phyloP scores from a whole-genome alignment of 1,284 basidiomycete genomes.

The Malassezia nana region DNA sequence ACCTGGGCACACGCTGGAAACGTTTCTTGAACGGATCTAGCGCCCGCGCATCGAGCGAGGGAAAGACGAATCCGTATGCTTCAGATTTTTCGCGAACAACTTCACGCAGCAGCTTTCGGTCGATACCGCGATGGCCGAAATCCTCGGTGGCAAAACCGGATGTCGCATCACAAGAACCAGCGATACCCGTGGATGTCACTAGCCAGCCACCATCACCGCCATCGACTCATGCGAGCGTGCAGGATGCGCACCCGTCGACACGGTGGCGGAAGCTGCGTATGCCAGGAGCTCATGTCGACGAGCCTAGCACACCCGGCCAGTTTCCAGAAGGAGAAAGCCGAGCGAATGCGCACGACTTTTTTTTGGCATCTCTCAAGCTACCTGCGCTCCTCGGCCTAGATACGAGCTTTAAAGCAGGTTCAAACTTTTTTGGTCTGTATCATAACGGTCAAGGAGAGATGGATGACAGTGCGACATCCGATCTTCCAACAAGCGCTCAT shows the following conservation, averaged over 20 bases:
- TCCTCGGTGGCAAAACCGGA: background rate
- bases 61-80: background rate
- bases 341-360: background rate
- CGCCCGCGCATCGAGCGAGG: background rate
- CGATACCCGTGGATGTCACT: background rate
- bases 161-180: background rate
- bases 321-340: conserved; percentile 2
- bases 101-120: background rate
- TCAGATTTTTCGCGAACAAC: background rate
- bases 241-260: background rate
- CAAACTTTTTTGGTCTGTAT: background rate
- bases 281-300: background rate
- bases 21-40: background rate
- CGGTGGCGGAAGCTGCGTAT: background rate
- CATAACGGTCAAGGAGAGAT: background rate
- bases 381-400: background rate
- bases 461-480: background rate
- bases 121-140: background rate
- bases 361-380: background rate
- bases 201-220: background rate
- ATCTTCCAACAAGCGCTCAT: background rate
- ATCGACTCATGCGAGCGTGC: background rate
- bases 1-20: background rate
- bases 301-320: conserved; percentile 9
- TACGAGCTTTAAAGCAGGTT: background rate